Evolutionary conservation across 129 eudicot species (phyloP), one percentile per base, ranked within the genome.

Genomic region (Ambrosia trifida): DNA sequence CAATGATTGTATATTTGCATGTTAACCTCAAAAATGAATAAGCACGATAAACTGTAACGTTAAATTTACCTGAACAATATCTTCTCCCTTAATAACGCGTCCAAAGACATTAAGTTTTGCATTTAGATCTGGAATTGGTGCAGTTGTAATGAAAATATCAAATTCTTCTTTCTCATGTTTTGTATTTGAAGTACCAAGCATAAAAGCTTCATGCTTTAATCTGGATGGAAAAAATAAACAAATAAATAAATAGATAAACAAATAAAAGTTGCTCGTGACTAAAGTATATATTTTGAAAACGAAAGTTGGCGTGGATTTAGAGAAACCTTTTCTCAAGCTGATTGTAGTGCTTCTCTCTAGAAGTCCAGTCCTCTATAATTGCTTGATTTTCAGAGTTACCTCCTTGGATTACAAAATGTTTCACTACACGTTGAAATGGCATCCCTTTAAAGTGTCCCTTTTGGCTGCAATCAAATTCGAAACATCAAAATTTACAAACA

Each of bases 121-220:
- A 69, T 84, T 95, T 18, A 95, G 84, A 83, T 95, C 97, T 11
- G 99, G 91, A 77, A 95, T 95, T 32, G 99, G 99, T 46, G 97
- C 96, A 30, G 99, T 95, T 18, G 99, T 90, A 35, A 95, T 95
- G 61, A 83, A 88, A 14, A 95, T 82, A 72, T 88, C 91, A 63
- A 90, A 95, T 36, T 88, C 89, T 52, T 67, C 88, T 24, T 79
- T 81, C 46, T 77, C 91, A 41, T 69, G 85, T 77, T 74, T 95
- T 31, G 56, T 54, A 72, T 88, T 95, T 24, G 95, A 90, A 33
- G 99, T 95, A 14, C 99, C 99, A 68, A 95, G 86, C 99, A 95
- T 90, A 80, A 95, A 95, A 0, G 99, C 97, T 66, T 90, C 99
- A 75, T 90, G 99, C 91, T 90, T 95, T 68, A 90, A 70, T 58